Evolutionary conservation across 495 filamentous ascomycete genomes (phyloP), one percentile per base, ranked within the genome.

Genomic region (Neurospora africana): DNA sequence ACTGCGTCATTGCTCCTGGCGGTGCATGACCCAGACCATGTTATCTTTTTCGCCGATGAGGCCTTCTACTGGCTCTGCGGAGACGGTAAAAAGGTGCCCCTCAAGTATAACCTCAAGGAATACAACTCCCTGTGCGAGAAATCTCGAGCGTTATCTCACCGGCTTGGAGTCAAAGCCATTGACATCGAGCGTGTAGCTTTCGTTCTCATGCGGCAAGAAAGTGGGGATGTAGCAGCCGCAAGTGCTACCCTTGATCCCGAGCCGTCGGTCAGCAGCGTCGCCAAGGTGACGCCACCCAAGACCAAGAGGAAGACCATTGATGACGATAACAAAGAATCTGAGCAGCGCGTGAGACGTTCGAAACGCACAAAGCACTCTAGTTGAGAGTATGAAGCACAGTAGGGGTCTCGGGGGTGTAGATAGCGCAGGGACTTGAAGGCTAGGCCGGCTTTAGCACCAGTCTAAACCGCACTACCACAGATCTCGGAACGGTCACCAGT

Each of bases 1-100:
- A 93, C 91, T 0, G 91, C 90, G 0, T 92, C 90, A 3, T 82
- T 95, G 33, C 80, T 94, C 3, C 84, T 94, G 3, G 87, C 90
- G 0, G 84, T 89, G 5, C 84, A 85, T 70, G 86, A 89, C n/a
- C 81, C 84, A 0, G 76, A 82, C 0, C 80, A 85, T 23, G 83
- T 90, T 13, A 87, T 91, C 1, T 95, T 93, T 79, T 94, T 92
- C 81, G 90, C 89, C 36, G 92, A 95, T 74, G 91, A 94, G 81
- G 82, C 88, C 27, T 93, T 87, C 77, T 83, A 88, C 71, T 94
- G 90, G 90, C 75, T 91, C 17, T 87, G 84, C 78, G 76, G 76
- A 74, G 79, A 79, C 58, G 87, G 83, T 44, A 81, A 84, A 73
- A 79, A 79, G 71, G 72, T 73, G 0, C 75, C 80, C 30, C 84